Conservation (phyloP, 2,329 filamentous ascomycete species). For the Cladosporium sp. region DNA sequence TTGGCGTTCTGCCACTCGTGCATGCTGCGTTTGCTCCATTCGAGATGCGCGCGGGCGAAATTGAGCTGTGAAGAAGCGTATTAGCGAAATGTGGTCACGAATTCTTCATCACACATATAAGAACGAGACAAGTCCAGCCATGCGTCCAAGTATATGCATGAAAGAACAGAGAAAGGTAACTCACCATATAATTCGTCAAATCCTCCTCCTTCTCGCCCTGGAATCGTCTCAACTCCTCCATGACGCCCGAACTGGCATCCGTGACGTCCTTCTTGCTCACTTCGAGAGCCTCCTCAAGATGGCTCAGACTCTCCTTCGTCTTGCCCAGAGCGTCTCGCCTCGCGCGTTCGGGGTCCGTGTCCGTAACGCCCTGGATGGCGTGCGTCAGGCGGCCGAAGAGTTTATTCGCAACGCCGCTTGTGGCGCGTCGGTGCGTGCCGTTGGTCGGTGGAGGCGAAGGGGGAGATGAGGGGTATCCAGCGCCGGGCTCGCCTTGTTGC, state of each 20-base stretch:
- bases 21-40: slow-evolving; percentile 89
- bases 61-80: slow-evolving; percentile 58
- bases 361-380: slow-evolving; percentile 92
- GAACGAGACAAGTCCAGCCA: too few species aligned
- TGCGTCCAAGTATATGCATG: background rate
- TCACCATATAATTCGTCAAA: slow-evolving; percentile 89
- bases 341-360: slow-evolving; percentile 91
- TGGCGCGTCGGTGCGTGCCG: slow-evolving; percentile 66
- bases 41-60: slow-evolving; percentile 87
- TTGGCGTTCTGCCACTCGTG: slow-evolving; percentile 91
- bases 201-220: slow-evolving; percentile 96
- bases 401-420: slow-evolving; percentile 84
- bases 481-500: slow-evolving; percentile 25
- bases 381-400: slow-evolving; percentile 95
- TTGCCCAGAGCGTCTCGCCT: slow-evolving; percentile 92
- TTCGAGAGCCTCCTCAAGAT: slow-evolving; percentile 86
- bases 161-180: slow-evolving; percentile 37
- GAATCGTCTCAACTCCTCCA: slow-evolving; percentile 88
- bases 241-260: slow-evolving; percentile 81
- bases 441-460: slow-evolving; percentile 25
- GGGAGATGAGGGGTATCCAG: slow-evolving; percentile 12
- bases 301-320: slow-evolving; percentile 78
- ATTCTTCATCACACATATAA: too few species aligned
- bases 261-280: slow-evolving; percentile 89
- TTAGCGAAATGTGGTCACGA: too few species aligned